Conservation (phyloP, 495 filamentous ascomycete genomes). For the Cercophora scortea region DNA sequence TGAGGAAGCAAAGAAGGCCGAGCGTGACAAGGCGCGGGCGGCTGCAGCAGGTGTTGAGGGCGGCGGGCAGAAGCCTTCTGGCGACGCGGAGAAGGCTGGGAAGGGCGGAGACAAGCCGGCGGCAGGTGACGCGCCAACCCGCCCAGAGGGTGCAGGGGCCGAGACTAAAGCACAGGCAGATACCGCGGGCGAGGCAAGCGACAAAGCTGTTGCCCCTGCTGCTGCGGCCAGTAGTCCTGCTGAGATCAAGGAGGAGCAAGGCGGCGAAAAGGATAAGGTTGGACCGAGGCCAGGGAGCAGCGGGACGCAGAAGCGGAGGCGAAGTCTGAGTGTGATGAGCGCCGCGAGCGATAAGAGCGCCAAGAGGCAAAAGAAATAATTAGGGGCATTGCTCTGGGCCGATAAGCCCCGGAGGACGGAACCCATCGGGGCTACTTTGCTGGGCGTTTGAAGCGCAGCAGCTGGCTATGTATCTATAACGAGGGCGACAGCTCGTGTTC, state of each 20-base stretch:
- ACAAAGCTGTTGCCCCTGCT: not conserved
- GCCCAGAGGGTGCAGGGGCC: not conserved
- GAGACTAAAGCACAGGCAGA: not conserved
- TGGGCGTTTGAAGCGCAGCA: no score
- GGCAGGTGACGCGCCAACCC: not conserved
- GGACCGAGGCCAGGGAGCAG: constrained; percentile 22
- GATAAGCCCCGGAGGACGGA: no score
- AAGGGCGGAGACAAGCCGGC: constrained; percentile 5
- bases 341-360: constrained; percentile 58
- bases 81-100: not conserved
- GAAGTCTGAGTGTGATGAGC: constrained; percentile 71
- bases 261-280: constrained; percentile 12
- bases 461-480: no score
- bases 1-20: constrained; percentile 55
- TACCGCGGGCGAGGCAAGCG: not conserved
- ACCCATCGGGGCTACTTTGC: no score
- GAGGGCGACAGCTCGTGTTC: no score
- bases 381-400: no score
- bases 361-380: constrained; percentile 63
- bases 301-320: constrained; percentile 60
- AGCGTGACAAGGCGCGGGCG: constrained; percentile 42
- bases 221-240: constrained; percentile 1
- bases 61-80: constrained; percentile 1
- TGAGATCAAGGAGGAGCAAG: constrained; percentile 8
- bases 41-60: constrained; percentile 10